Conservation (phyloP, 495 filamentous ascomycete genomes). For the Letharia columbiana region DNA sequence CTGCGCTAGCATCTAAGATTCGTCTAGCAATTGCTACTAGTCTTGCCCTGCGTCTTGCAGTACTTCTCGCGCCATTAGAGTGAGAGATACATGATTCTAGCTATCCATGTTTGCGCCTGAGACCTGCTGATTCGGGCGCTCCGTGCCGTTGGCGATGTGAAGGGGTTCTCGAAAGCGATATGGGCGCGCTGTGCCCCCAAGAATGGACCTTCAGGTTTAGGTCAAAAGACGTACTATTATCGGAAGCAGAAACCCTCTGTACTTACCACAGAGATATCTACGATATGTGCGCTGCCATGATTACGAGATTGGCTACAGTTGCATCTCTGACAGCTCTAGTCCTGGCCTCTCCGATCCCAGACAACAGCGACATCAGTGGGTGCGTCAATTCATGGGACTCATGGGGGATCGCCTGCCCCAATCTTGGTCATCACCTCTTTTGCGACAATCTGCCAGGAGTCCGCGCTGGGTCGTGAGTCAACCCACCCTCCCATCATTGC, state of each 20-base stretch:
- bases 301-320: neutral
- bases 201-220: neutral
- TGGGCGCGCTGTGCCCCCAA: neutral
- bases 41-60: neutral
- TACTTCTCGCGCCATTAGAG: neutral
- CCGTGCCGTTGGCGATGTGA: neutral
- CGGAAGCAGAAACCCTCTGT: neutral
- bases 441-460: constrained; percentile 8
- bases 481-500: neutral
- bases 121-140: neutral
- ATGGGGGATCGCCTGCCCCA: neutral
- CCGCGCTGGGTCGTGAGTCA: constrained; percentile 7
- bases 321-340: neutral
- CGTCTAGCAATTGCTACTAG: neutral
- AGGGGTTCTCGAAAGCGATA: neutral
- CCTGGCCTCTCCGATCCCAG: neutral
- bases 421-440: neutral
- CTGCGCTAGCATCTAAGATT: neutral
- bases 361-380: neutral
- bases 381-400: neutral
- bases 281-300: neutral
- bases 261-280: neutral
- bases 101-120: neutral
- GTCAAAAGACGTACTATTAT: neutral
- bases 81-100: neutral